Percentiles rank a stretch among this genome's conserved stretches.
These are phyloP conservation scores for Ceratorhiza oryzae-sativae DNA, from an alignment of 1,284 basidiomycete genomes.

Conservation along the genomic window DNA sequence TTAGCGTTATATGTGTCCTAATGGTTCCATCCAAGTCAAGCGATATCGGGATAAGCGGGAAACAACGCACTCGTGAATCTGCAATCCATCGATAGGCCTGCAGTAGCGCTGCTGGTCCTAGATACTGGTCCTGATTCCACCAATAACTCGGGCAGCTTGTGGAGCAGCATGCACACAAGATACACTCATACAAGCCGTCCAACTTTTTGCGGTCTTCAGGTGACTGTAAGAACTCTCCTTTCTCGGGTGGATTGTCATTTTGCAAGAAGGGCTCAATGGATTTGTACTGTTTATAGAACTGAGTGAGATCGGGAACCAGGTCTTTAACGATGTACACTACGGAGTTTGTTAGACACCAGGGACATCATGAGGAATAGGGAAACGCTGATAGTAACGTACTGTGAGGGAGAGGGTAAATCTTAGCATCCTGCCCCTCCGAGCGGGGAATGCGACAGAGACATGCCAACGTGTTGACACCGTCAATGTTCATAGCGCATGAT, in stretches of 20 bases:
- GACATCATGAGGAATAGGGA: constrained; percentile 3
- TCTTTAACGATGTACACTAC: constrained; percentile 99
- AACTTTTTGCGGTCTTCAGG: constrained; percentile 93
- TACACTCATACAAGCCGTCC: constrained; percentile 97
- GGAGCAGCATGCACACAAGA: constrained; percentile 93
- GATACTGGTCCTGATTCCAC: constrained; percentile 99
- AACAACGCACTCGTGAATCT: constrained; percentile 79
- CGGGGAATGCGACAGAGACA: constrained; percentile 96
- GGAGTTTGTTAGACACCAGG: constrained; percentile 11
- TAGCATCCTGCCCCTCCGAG: constrained; percentile 71
- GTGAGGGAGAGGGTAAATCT: constrained; percentile 98
- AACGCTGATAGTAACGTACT: constrained; percentile 63
- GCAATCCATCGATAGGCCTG: constrained; percentile 98
- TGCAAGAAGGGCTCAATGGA: constrained; percentile 96
- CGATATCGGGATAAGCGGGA: neutral
- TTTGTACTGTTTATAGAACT: constrained; percentile 99
- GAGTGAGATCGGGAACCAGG: constrained; percentile 88
- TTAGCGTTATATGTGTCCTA: constrained; percentile 82
- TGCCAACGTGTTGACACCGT: constrained; percentile 97
- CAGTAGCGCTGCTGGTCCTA: constrained; percentile 96
- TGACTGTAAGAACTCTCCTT: constrained; percentile 86
- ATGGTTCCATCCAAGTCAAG: neutral
- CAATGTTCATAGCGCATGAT: constrained; percentile 99
- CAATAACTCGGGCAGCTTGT: constrained; percentile 96
- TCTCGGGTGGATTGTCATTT: constrained; percentile 86